Evolutionary conservation across 495 filamentous ascomycete genomes (phyloP).

Genomic region (Neurospora cerealis): DNA sequence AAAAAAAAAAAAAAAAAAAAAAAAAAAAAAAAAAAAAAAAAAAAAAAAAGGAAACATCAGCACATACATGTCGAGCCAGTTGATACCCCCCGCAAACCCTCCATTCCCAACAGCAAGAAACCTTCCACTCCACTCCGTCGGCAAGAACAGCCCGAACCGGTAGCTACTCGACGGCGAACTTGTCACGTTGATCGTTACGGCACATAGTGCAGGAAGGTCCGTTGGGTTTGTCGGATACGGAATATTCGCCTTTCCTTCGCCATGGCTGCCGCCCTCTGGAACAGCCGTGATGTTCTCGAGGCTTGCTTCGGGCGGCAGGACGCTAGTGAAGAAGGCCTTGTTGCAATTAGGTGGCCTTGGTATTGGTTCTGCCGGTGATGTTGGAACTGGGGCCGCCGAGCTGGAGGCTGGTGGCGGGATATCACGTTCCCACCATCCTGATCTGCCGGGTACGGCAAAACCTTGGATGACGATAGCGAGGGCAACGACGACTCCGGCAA

Average conservation of each 20-base stretch:
- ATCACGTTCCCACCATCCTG: neutral
- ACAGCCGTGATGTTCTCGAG: slow-evolving; percentile 24
- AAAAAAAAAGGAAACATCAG: neutral
- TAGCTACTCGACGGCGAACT: slow-evolving; percentile 33
- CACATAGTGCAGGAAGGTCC: slow-evolving; percentile 38
- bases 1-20: neutral
- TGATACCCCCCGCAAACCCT: slow-evolving; percentile 38
- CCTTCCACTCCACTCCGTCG: slow-evolving; percentile 35
- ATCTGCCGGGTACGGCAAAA: neutral
- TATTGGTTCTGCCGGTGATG: neutral
- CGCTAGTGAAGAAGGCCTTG: slow-evolving; percentile 8
- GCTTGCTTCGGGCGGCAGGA: slow-evolving; percentile 18
- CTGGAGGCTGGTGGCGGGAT: neutral
- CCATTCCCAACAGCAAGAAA: slow-evolving; percentile 37
- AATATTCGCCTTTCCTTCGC: slow-evolving; percentile 27
- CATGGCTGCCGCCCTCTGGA: slow-evolving; percentile 23
- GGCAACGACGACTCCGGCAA: neutral
- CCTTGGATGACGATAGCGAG: neutral
- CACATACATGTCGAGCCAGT: slow-evolving; percentile 36
- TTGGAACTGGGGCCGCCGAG: neutral
- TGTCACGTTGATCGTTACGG: slow-evolving; percentile 34
- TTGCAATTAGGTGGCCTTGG: slow-evolving; percentile 10
- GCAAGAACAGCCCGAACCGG: slow-evolving; percentile 43
- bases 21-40: neutral
- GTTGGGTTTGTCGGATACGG: slow-evolving; percentile 36